phyloP scores from a whole-genome alignment of 2,329 filamentous ascomycete species.

The Fusarium nematophilum region DNA sequence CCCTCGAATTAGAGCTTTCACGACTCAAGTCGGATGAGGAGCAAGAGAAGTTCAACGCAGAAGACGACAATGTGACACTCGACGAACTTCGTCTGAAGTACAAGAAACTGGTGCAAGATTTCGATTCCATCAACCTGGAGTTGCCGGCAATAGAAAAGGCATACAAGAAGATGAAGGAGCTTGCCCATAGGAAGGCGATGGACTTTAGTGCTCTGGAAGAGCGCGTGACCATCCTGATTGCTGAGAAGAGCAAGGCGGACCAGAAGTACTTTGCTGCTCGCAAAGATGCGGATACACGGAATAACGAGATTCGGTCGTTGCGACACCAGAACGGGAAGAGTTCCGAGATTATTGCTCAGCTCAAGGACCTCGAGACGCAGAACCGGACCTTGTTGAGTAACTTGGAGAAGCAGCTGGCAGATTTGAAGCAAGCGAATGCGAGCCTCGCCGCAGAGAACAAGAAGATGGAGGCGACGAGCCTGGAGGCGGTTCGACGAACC shows the following conservation, averaged over 20 bases:
- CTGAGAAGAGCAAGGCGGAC: constrained; percentile 95
- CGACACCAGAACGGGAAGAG: constrained; percentile 88
- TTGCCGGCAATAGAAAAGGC: constrained; percentile 89
- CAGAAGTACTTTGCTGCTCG: constrained; percentile 98
- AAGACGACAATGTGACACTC: constrained; percentile 67
- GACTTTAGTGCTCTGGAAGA: constrained; percentile 83
- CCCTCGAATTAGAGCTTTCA: constrained; percentile 85
- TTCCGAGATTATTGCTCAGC: constrained; percentile 89
- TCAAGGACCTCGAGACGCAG: constrained; percentile 89
- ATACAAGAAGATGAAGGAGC: constrained; percentile 86
- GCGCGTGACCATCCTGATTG: constrained; percentile 76
- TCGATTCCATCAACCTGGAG: constrained; percentile 86
- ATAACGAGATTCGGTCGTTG: constrained; percentile 81
- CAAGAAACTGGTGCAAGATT: constrained; percentile 80
- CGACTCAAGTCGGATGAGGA: constrained; percentile 69
- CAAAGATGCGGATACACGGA: constrained; percentile 89
- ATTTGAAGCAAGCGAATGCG: constrained; percentile 83
- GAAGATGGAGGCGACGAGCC: constrained; percentile 76
- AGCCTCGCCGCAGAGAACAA: constrained; percentile 78
- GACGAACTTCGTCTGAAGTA: constrained; percentile 82
- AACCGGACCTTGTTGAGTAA: constrained; percentile 82
- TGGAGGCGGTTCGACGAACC: constrained; percentile 75
- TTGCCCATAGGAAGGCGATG: constrained; percentile 88
- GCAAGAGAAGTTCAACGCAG: constrained; percentile 56
- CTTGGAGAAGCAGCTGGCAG: constrained; percentile 89